Evolutionary conservation across 2,329 filamentous ascomycete genomes (phyloP), one percentile per base, ranked within the genome.

Genomic region (Neonectria ditissima): DNA sequence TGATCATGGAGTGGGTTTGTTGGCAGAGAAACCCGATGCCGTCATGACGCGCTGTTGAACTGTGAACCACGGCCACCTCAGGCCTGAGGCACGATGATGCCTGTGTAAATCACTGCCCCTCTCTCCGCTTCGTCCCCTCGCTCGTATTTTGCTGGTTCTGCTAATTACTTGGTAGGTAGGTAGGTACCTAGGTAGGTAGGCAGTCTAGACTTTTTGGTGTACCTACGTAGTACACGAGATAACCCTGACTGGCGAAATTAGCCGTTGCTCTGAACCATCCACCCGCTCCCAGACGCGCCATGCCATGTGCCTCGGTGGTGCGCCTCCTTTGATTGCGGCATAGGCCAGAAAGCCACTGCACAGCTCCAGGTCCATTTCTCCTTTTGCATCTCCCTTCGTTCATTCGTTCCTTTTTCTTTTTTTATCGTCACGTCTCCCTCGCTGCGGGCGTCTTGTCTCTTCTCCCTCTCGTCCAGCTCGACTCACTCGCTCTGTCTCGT

Each of bases 291-390:
- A 24, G 14, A 44, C 47, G 24, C 24, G 24, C 24, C 24, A 57
- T 41, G 56, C 37, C 48, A 57, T 41, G 48, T 54, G 48, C 48
- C 30, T 66, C 60, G 64, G 69, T 62, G 67, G 69, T 65, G 65
- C 69, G 61, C 65, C 69, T 71, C 69, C 69, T 72, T 72, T 41
- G 37, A 20, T 41, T 72, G 62, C 59, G 26, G 30, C 45, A 26
- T 32, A 48, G 44, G 47, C n/a, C 47, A 20, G 16, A 20, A 30
- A 48, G 45, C 45, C 26, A 48, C 26, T 20, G 14, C 14, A 2
- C 34, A 37, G 32, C 32, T 32, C 30, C 14, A 16, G 6, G 4
- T 37, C 32, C 32, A 37, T 14, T 52, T 47, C 58, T 55, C 41
- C 39, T 54, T 62, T 71, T 66, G 20, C 13, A 22, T 26, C 14